Percentiles rank a stretch among this genome's conserved stretches.
Conservation (phyloP, 1,284 basidiomycete species). For the Fomitopsis pinicola region DNA sequence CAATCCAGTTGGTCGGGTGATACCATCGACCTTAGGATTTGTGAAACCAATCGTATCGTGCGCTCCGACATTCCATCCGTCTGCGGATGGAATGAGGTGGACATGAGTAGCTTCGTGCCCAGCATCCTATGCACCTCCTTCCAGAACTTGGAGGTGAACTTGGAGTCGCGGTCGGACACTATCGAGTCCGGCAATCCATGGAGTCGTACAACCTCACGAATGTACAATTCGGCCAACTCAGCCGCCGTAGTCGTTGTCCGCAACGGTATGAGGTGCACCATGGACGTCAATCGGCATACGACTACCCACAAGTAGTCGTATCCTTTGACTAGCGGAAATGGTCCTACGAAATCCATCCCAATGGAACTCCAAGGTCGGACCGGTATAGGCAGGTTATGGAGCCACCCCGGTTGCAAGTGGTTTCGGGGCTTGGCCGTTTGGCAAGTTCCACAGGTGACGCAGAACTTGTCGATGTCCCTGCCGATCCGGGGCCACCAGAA, state of each 20-base stretch:
- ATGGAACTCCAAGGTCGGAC: neutral
- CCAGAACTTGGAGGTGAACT: neutral
- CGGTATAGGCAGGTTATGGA: slow-evolving; percentile 23
- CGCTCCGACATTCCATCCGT: slow-evolving; percentile 16
- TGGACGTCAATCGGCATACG: neutral
- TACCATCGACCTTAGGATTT: slow-evolving; percentile 14
- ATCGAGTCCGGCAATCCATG: slow-evolving; percentile 31
- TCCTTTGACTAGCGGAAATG: slow-evolving; percentile 11
- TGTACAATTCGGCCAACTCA: slow-evolving; percentile 26
- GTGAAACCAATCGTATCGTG: slow-evolving; percentile 11
- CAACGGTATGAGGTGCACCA: slow-evolving; percentile 29
- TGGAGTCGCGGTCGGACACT: neutral
- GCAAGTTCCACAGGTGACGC: slow-evolving; percentile 20
- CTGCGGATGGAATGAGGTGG: slow-evolving; percentile 15
- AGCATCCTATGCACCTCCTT: slow-evolving; percentile 2
- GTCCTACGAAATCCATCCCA: slow-evolving; percentile 8
- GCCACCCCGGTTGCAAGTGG: slow-evolving; percentile 14
- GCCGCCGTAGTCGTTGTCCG: slow-evolving; percentile 25
- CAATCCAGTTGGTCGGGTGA: slow-evolving; percentile 5
- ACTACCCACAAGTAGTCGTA: slow-evolving; percentile 26
- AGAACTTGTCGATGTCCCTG: slow-evolving; percentile 15
- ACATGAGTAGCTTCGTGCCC: slow-evolving; percentile 15
- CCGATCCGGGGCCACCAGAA: slow-evolving; percentile 32
- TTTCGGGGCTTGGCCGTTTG: slow-evolving; percentile 18
- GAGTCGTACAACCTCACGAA: slow-evolving; percentile 37